These are phyloP conservation scores for Lunasporangiospora selenospora DNA, from an alignment of 192 early-diverging fungal genomes.

Conservation along the genomic window DNA sequence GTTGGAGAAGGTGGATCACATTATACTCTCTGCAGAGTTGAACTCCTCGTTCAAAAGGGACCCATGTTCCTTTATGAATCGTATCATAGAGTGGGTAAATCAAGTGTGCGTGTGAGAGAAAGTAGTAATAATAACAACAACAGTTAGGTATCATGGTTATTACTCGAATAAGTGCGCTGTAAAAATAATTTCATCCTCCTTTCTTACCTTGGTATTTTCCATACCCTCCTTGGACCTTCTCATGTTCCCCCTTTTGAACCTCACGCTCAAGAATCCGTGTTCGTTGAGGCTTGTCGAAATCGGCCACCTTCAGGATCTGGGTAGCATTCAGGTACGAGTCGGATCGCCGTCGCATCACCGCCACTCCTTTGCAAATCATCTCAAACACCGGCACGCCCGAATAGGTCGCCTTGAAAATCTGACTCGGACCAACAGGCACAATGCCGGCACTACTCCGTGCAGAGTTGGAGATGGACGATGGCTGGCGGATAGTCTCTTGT, in stretches of 20 bases:
- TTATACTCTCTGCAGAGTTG: conserved; percentile 81
- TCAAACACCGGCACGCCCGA: conserved; percentile 96
- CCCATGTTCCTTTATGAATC: conserved; percentile 66
- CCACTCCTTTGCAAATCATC: conserved; percentile 78
- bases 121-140: not conserved
- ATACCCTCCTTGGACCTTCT: conserved; percentile 98
- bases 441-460: too few relatives aligned
- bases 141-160: not conserved
- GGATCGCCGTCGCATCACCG: conserved; percentile 80
- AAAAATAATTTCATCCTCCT: conserved; percentile 35
- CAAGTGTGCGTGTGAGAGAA: not conserved
- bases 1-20: conserved; percentile 74
- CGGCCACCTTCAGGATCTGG: conserved; percentile 97
- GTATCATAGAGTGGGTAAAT: not conserved
- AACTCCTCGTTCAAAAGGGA: conserved; percentile 85
- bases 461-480: too few relatives aligned
- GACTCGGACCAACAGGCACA: conserved; percentile 11
- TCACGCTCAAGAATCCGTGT: conserved; percentile 95
- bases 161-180: not conserved
- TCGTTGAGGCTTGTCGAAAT: conserved; percentile 90
- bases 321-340: conserved; percentile 98
- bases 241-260: conserved; percentile 85
- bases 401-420: conserved; percentile 90
- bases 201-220: conserved; percentile 97
- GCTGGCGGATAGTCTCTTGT: not conserved